Conservation (phyloP, 768 basidiomycete species). For the Hebeloma cylindrosporum region DNA sequence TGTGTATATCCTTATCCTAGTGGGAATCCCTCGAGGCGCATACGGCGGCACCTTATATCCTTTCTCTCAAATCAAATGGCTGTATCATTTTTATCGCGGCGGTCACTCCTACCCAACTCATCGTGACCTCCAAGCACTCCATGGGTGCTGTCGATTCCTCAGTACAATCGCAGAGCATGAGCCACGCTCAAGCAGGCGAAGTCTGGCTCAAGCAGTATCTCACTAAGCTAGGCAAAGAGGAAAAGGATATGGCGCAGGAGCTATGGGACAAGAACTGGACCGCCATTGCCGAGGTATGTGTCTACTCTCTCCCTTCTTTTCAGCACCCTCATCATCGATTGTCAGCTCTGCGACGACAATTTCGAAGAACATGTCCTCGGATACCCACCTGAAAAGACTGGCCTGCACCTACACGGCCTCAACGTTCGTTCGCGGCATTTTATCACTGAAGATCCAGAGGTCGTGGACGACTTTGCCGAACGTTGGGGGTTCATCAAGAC, state of each 20-base stretch:
- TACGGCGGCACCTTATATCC: constrained; percentile 74
- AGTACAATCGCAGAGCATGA: too few relatives aligned
- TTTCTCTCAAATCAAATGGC: constrained; percentile 93
- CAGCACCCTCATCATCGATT: background rate
- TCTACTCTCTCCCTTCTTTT: background rate
- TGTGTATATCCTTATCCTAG: constrained; percentile 39
- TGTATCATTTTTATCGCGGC: constrained; percentile 96
- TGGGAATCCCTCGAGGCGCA: constrained; percentile 72
- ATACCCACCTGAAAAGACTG: constrained; percentile 79
- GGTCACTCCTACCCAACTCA: constrained; percentile 66
- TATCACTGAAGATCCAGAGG: constrained; percentile 61
- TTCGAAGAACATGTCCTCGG: constrained; percentile 96
- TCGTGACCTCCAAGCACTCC: constrained; percentile 93
- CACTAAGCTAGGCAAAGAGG: constrained; percentile 55
- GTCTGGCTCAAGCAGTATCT: constrained; percentile 79
- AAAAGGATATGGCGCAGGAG: constrained; percentile 67
- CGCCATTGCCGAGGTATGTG: constrained; percentile 82
- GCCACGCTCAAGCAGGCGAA: constrained; percentile 85
- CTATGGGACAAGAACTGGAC: constrained; percentile 88
- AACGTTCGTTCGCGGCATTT: constrained; percentile 71
- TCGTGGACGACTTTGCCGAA: constrained; percentile 77
- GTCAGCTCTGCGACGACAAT: constrained; percentile 93
- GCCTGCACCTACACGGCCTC: constrained; percentile 91
- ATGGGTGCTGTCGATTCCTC: constrained; percentile 55
- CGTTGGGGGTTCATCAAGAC: constrained; percentile 94